Percentiles rank a stretch among this genome's conserved stretches.
phyloP scores from a whole-genome alignment of 768 basidiomycete genomes.

The Calocera viscosa region DNA sequence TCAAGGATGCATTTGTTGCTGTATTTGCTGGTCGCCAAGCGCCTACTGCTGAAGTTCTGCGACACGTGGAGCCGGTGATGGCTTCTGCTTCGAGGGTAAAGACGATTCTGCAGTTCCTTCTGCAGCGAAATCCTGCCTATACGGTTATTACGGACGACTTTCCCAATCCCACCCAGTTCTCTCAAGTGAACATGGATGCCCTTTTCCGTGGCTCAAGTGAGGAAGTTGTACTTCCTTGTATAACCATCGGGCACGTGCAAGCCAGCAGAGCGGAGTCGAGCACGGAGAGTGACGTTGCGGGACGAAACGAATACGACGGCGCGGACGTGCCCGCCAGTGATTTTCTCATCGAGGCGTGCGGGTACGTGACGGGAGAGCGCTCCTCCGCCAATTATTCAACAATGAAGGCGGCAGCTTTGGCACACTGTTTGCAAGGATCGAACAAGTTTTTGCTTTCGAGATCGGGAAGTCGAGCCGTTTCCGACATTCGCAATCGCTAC shows the following conservation, averaged over 20 bases:
- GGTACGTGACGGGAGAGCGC: neutral
- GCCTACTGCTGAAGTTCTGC: neutral
- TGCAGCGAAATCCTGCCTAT: neutral
- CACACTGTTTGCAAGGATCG: neutral
- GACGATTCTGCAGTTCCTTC: neutral
- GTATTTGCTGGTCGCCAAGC: neutral
- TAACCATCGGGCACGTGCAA: neutral
- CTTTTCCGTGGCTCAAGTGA: neutral
- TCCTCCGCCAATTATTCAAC: neutral
- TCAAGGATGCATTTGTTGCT: neutral
- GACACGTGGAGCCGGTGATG: neutral
- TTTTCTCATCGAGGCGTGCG: neutral
- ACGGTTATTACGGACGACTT: neutral
- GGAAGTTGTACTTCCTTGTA: neutral
- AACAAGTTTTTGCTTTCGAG: neutral
- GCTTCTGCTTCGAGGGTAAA: neutral
- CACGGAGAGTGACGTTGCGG: neutral
- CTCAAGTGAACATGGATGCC: neutral
- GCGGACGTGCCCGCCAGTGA: neutral
- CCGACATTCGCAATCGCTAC: slow-evolving; percentile 30
- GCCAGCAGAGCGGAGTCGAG: neutral
- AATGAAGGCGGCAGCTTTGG: neutral
- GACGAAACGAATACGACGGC: neutral
- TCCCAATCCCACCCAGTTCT: neutral
- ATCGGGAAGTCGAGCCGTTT: slow-evolving; percentile 17